Conservation (phyloP, 1,284 basidiomycete species). For the Kwoniella shivajii region DNA sequence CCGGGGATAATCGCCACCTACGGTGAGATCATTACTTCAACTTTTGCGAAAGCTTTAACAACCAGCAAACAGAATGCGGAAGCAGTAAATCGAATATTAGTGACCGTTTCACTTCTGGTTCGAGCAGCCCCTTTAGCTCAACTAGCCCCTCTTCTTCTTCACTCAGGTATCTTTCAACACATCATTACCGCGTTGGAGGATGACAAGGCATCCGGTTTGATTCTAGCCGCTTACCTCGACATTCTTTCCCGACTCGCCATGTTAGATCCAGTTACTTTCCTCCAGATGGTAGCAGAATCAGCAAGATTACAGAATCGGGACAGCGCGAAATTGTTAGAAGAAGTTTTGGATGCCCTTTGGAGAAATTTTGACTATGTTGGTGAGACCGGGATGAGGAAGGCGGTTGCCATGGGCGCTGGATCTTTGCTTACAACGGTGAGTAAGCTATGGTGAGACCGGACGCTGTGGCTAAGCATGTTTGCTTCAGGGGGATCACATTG, state of each 20-base stretch:
- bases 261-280: constrained; percentile 42
- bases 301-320: constrained; percentile 34
- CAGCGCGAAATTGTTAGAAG: constrained; percentile 43
- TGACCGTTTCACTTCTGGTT: constrained; percentile 39
- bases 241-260: constrained; percentile 48
- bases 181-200: constrained; percentile 49
- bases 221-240: constrained; percentile 48
- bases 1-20: constrained; percentile 55
- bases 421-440: constrained; percentile 47
- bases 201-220: constrained; percentile 50
- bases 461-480: background rate
- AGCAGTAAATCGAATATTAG: constrained; percentile 33
- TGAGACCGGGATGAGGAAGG: constrained; percentile 49
- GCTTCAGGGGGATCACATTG: constrained; percentile 75
- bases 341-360: constrained; percentile 53
- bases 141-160: constrained; percentile 42
- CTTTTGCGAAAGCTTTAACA: constrained; percentile 38
- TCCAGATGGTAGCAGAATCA: constrained; percentile 44
- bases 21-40: constrained; percentile 34
- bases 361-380: constrained; percentile 54
- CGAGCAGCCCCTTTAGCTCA: constrained; percentile 34
- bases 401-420: constrained; percentile 52
- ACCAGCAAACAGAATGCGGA: constrained; percentile 34
- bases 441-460: background rate
- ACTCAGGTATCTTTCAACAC: constrained; percentile 47